phyloP scores from a whole-genome alignment of 108 stramenopile species.

The Skeletonema costatum region DNA sequence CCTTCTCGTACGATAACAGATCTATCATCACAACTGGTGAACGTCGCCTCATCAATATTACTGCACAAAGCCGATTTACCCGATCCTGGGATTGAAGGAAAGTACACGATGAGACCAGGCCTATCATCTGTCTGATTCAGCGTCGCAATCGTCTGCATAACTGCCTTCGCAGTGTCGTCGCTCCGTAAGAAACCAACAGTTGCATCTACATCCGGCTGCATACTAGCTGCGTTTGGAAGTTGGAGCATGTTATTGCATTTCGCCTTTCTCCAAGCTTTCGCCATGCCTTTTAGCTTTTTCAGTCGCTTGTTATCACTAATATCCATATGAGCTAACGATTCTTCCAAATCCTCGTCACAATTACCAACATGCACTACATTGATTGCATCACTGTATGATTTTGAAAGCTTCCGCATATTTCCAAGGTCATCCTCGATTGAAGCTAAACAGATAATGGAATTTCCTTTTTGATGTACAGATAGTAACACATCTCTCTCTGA shows the following conservation, averaged over 20 bases:
- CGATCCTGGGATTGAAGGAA: conserved; percentile 82
- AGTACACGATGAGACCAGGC: conserved; percentile 75
- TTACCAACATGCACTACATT: conserved; percentile 47
- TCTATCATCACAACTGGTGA: conserved; percentile 11
- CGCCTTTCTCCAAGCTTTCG: conserved; percentile 31
- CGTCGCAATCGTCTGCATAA: conserved; percentile 19
- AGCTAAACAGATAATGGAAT: conserved; percentile 25
- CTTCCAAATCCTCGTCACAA: conserved; percentile 28
- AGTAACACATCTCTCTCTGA: conserved; percentile 16
- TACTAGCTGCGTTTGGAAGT: conserved; percentile 22
- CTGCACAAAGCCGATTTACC: conserved; percentile 76
- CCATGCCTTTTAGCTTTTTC: conserved; percentile 30
- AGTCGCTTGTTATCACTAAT: conserved; percentile 5
- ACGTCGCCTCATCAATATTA: conserved; percentile 9
- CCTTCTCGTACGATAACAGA: conserved; percentile 47
- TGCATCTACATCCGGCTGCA: neutral
- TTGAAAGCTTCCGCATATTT: conserved; percentile 8
- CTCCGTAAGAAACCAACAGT: conserved; percentile 6
- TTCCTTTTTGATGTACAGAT: conserved; percentile 3
- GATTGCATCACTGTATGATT: conserved; percentile 28
- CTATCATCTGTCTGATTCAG: neutral
- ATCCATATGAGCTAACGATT: neutral
- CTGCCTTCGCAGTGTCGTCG: neutral
- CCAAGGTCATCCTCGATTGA: conserved; percentile 20
- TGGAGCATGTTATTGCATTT: conserved; percentile 35